Conservation (phyloP, 2,329 filamentous ascomycete species). For the Penicillium concentricum region DNA sequence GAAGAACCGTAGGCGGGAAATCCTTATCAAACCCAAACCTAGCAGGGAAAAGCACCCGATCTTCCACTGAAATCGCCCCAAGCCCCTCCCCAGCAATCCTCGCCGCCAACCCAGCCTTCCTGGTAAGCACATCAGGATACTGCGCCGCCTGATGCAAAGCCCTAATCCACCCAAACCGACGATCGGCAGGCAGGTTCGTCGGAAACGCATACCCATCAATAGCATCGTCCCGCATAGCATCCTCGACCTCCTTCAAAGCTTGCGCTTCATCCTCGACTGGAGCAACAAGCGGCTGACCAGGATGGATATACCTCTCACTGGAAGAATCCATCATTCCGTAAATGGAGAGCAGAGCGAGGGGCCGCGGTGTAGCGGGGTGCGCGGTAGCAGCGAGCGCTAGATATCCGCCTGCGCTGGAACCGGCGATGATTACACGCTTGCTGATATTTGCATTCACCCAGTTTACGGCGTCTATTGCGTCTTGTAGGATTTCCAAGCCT, state of each 20-base stretch:
- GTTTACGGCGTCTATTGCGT: slow-evolving; percentile 3
- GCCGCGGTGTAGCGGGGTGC: background rate
- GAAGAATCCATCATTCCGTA: slow-evolving; percentile 1
- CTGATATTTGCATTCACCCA: slow-evolving; percentile 9
- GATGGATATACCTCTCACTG: background rate
- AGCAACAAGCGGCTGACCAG: background rate
- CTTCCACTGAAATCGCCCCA: background rate
- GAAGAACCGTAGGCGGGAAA: slow-evolving; percentile 9
- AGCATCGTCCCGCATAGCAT: background rate
- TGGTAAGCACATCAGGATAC: background rate
- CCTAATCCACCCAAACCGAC: slow-evolving; percentile 3
- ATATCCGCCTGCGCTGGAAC: slow-evolving; percentile 16
- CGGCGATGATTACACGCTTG: slow-evolving; percentile 9
- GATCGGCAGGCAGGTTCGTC: background rate
- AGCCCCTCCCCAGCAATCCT: background rate
- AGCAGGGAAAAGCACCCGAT: slow-evolving; percentile 3
- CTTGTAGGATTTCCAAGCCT: slow-evolving; percentile 8
- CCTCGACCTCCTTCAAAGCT: background rate
- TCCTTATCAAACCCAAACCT: slow-evolving; percentile 2
- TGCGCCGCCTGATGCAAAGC: slow-evolving; percentile 1
- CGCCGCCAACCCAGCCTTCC: background rate
- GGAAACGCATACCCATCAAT: slow-evolving; percentile 3
- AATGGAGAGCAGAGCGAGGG: background rate
- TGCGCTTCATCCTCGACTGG: background rate
- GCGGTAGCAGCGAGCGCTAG: slow-evolving; percentile 12